Percentiles rank a stretch among this genome's conserved stretches.
phyloP scores from a whole-genome alignment of 345 rosid species.

The Erysimum cheiranthoides region DNA sequence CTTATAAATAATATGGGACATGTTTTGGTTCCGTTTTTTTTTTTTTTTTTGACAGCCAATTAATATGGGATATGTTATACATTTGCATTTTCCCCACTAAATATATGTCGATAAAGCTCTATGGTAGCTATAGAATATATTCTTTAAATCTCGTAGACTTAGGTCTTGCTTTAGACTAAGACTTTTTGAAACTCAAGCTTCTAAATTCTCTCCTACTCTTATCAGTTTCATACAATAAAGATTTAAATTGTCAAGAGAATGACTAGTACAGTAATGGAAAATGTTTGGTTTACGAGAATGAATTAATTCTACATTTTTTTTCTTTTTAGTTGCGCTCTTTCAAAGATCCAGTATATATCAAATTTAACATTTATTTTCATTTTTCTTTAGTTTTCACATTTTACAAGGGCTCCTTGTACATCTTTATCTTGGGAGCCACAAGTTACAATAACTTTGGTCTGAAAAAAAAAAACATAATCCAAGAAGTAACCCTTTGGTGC shows the following conservation, averaged over 20 bases:
- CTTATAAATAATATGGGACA: no score
- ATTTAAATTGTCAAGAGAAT: not conserved
- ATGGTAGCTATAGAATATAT: no score
- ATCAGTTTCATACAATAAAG: not conserved
- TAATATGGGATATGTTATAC: no score
- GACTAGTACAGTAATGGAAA: not conserved
- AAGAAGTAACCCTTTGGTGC: slow-evolving; percentile 43
- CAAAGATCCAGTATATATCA: not conserved
- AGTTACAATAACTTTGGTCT: slow-evolving; percentile 24
- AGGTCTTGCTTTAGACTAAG: not conserved
- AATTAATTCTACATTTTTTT: not conserved
- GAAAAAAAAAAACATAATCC: not conserved
- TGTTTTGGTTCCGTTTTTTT: no score
- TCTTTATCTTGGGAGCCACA: slow-evolving; percentile 32
- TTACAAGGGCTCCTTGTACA: slow-evolving; percentile 37
- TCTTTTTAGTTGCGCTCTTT: not conserved
- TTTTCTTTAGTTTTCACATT: slow-evolving; percentile 25
- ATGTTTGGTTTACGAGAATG: not conserved
- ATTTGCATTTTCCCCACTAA: no score
- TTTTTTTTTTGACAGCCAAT: no score
- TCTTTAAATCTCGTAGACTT: not conserved
- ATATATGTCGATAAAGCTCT: no score
- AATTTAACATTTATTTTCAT: slow-evolving; percentile 14
- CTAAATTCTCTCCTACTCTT: not conserved
- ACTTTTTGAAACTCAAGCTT: not conserved